A percentile compares a stretch with the other conserved stretches of the same genome.
These are phyloP conservation scores for Rhodotorula taiwanensis DNA, from an alignment of 768 basidiomycete species.

Conservation along the genomic window DNA sequence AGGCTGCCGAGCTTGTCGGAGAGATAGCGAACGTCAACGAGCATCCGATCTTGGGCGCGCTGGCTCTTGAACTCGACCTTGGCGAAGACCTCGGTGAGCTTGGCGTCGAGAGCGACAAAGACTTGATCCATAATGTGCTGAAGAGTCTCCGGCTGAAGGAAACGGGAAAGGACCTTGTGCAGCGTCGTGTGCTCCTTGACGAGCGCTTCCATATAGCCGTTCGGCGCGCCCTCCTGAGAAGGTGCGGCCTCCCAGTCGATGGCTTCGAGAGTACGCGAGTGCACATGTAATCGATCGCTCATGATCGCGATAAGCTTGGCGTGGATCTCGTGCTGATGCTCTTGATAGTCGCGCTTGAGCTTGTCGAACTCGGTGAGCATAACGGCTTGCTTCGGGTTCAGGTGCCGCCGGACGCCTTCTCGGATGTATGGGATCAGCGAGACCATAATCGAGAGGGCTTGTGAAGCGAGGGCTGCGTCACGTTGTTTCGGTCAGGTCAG, in stretches of 20 bases:
- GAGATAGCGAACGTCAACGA: slow-evolving; percentile 35
- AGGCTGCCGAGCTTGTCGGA: slow-evolving; percentile 31
- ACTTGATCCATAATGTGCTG: slow-evolving; percentile 95
- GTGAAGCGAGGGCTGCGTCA: slow-evolving; percentile 66
- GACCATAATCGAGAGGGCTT: slow-evolving; percentile 88
- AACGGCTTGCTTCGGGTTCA: slow-evolving; percentile 88
- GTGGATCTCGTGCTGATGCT: slow-evolving; percentile 98
- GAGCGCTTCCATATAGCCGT: slow-evolving; percentile 85
- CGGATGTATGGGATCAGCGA: slow-evolving; percentile 91
- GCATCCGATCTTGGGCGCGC: slow-evolving; percentile 69
- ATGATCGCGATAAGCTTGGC: slow-evolving; percentile 96
- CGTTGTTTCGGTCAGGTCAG: too few relatives aligned
- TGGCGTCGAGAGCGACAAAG: slow-evolving; percentile 83
- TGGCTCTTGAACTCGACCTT: slow-evolving; percentile 72
- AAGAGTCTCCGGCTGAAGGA: slow-evolving; percentile 67
- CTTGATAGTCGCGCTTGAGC: slow-evolving; percentile 96
- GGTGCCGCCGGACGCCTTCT: slow-evolving; percentile 86
- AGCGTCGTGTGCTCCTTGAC: slow-evolving; percentile 92
- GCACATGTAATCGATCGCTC: slow-evolving; percentile 82
- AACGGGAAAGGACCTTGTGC: slow-evolving; percentile 90
- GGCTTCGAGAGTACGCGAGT: slow-evolving; percentile 73
- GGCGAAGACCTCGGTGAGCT: slow-evolving; percentile 76
- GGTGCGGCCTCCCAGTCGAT: slow-evolving; percentile 67
- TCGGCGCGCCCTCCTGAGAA: slow-evolving; percentile 50
- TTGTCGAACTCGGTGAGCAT: slow-evolving; percentile 98